A percentile compares a stretch with the other conserved stretches of the same genome.
phyloP scores from a whole-genome alignment of 2,329 filamentous ascomycete genomes.

The Spiromastix sp. region DNA sequence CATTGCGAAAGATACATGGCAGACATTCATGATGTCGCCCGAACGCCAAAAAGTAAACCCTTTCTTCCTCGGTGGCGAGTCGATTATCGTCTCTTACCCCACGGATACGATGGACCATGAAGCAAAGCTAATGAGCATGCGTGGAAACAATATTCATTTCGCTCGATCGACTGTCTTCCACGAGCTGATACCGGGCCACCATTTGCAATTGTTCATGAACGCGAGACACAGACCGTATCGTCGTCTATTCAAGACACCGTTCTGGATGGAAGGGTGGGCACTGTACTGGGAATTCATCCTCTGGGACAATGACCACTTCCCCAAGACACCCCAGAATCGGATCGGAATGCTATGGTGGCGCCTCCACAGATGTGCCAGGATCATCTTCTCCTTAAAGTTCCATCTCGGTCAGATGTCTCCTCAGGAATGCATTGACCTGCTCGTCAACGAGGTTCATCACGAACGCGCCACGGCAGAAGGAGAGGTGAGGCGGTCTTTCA shows the following conservation, averaged over 20 bases:
- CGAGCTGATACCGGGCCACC: constrained; percentile 51
- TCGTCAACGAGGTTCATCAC: constrained; percentile 48
- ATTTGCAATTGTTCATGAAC: constrained; percentile 43
- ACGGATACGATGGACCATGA: constrained; percentile 27
- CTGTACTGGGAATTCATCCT: constrained; percentile 53
- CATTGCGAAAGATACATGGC: constrained; percentile 44
- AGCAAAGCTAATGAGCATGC: constrained; percentile 50
- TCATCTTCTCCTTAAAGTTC: constrained; percentile 48
- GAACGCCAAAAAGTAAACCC: constrained; percentile 45
- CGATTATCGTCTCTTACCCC: constrained; percentile 48
- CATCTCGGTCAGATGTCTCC: constrained; percentile 46
- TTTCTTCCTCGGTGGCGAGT: constrained; percentile 48
- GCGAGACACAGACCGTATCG: constrained; percentile 41
- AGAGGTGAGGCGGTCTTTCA: constrained; percentile 48
- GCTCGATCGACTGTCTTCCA: constrained; percentile 51
- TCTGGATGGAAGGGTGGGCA: constrained; percentile 52
- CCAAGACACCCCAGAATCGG: constrained; percentile 40
- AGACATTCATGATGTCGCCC: constrained; percentile 48
- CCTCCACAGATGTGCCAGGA: constrained; percentile 52
- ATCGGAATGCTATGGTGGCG: constrained; percentile 53
- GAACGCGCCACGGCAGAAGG: constrained; percentile 51
- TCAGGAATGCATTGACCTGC: constrained; percentile 45
- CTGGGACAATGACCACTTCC: constrained; percentile 46
- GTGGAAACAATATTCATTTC: constrained; percentile 50
- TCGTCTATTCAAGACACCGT: constrained; percentile 45